These are phyloP conservation scores for Cordyceps fumosorosea DNA, from an alignment of 2,329 filamentous ascomycete genomes.

Conservation along the genomic window DNA sequence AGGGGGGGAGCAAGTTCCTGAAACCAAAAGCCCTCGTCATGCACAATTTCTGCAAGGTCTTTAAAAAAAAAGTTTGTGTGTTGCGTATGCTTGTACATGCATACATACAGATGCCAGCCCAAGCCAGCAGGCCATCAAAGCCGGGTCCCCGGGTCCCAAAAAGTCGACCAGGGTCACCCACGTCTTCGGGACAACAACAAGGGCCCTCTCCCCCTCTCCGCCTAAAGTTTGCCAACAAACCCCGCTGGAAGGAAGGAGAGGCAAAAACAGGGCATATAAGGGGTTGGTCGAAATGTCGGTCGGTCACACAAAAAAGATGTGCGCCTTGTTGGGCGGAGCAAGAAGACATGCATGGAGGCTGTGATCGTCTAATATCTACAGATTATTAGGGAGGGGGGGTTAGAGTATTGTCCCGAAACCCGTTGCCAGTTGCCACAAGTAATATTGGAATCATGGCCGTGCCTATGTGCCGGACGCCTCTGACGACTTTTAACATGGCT, in stretches of 20 bases:
- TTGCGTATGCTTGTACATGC: too few species aligned
- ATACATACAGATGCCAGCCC: too few species aligned
- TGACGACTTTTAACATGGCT: background rate
- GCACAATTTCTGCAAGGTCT: conserved; percentile 6
- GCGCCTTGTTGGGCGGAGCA: too few species aligned
- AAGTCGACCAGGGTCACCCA: background rate
- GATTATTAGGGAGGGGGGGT: too few species aligned
- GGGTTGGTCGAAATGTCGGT: conserved; percentile 4
- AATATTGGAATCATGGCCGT: background rate
- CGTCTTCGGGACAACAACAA: background rate
- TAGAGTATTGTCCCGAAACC: background rate
- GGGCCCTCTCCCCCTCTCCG: background rate
- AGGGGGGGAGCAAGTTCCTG: background rate
- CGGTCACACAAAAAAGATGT: background rate
- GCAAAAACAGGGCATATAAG: background rate
- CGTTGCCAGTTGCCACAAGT: background rate
- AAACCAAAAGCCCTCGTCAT: conserved; percentile 1
- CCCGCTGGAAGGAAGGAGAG: background rate
- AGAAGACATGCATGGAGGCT: too few species aligned
- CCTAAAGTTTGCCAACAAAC: background rate
- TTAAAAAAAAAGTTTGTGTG: background rate
- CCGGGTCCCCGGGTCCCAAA: background rate
- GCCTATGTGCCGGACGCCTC: background rate
- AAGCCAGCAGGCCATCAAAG: background rate
- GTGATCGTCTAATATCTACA: too few species aligned